Percentiles rank a stretch among this genome's conserved stretches.
phyloP scores from a whole-genome alignment of 345 rosid genomes.

The Cardamine chenopodiifolia region DNA sequence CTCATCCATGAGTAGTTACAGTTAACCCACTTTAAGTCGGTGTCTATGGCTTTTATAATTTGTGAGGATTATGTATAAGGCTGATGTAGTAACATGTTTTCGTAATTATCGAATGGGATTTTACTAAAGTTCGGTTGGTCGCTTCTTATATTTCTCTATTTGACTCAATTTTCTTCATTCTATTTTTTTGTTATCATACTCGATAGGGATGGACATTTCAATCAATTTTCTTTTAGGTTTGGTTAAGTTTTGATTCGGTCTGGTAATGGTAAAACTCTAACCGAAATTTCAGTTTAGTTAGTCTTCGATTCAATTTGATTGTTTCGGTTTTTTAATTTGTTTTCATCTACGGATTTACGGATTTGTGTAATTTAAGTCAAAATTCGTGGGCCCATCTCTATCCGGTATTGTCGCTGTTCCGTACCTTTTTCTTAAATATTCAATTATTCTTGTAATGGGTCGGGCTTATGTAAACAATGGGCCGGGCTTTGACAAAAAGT shows the following conservation, averaged over 20 bases:
- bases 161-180: too few species aligned
- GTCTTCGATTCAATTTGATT: neutral
- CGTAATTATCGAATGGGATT: neutral
- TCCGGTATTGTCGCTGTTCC: neutral
- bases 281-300: too few species aligned
- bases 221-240: neutral
- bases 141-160: too few species aligned
- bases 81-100: constrained; percentile 19
- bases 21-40: too few species aligned
- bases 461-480: neutral
- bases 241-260: too few species aligned
- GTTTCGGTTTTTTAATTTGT: neutral
- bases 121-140: neutral
- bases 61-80: neutral
- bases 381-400: neutral
- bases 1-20: too few species aligned
- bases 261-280: too few species aligned
- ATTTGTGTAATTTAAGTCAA: constrained; percentile 2
- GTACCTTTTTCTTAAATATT: neutral
- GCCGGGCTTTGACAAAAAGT: neutral
- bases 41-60: constrained; percentile 5
- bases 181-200: too few species aligned
- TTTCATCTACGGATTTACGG: neutral
- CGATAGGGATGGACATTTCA: neutral
- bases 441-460: neutral